A percentile compares a stretch with the other conserved stretches of the same genome.
These are phyloP conservation scores for Silybum marianum DNA, from an alignment of 129 eudicot genomes.

Conservation along the genomic window DNA sequence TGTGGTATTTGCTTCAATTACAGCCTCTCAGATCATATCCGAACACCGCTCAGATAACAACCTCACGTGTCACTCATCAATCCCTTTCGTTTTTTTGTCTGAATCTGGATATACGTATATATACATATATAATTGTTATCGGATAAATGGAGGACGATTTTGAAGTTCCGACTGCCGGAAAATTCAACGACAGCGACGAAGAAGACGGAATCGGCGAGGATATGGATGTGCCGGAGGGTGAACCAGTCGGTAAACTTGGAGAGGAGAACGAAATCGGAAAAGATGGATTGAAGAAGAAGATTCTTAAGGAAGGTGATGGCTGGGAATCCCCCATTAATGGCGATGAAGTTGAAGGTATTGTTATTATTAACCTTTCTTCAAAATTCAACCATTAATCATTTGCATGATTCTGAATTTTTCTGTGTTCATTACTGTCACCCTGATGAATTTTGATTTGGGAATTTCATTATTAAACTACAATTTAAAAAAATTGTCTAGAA, in stretches of 20 bases:
- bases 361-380: neutral
- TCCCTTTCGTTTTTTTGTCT: slow-evolving; percentile 22
- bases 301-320: slow-evolving; percentile 39
- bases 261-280: slow-evolving; percentile 36
- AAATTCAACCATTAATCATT: neutral
- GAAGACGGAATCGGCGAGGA: slow-evolving; percentile 9
- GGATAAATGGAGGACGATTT: slow-evolving; percentile 31
- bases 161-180: slow-evolving; percentile 22
- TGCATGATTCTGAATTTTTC: neutral
- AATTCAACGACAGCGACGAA: slow-evolving; percentile 7
- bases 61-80: slow-evolving; percentile 30
- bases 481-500: neutral
- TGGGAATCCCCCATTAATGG: slow-evolving; percentile 35
- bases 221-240: slow-evolving; percentile 5
- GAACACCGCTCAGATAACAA: slow-evolving; percentile 13
- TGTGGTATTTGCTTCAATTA: slow-evolving; percentile 26
- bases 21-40: slow-evolving; percentile 44
- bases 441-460: neutral
- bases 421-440: neutral
- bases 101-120: slow-evolving; percentile 3
- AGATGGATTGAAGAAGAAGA: slow-evolving; percentile 36
- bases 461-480: neutral
- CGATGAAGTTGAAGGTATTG: slow-evolving; percentile 39
- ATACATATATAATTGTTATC: slow-evolving; percentile 13
- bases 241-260: neutral